Conservation (phyloP, 2,329 filamentous ascomycete species). For the Trichoderma koningii region DNA sequence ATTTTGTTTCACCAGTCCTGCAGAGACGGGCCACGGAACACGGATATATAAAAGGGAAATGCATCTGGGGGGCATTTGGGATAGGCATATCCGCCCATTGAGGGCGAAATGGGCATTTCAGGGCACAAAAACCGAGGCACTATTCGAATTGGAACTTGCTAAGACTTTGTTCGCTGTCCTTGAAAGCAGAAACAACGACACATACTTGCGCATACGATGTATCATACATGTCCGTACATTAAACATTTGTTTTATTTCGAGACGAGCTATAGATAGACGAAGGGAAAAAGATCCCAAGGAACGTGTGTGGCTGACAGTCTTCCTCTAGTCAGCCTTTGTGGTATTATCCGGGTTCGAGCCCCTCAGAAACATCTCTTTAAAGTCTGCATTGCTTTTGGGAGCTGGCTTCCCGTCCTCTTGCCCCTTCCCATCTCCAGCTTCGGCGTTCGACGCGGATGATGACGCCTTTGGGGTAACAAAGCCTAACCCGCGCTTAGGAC, state of each 20-base stretch:
- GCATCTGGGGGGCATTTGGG: constrained; percentile 6
- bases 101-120: constrained; percentile 3
- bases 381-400: constrained; percentile 59
- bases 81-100: not conserved
- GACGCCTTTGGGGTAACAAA: constrained; percentile 41
- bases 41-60: not conserved
- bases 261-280: not conserved
- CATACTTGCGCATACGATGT: not conserved
- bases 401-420: constrained; percentile 32
- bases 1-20: not conserved
- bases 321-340: constrained; percentile 7
- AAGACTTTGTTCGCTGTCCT: not conserved
- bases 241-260: not conserved
- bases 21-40: not conserved
- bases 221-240: not conserved
- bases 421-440: not conserved
- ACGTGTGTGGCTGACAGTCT: not conserved
- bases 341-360: constrained; percentile 28
- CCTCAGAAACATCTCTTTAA: constrained; percentile 55
- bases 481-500: constrained; percentile 48
- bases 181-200: not conserved
- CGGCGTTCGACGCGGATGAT: constrained; percentile 30
- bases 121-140: not conserved
- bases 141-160: not conserved
- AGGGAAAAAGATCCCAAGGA: too few species aligned